A percentile compares a stretch with the other conserved stretches of the same genome.
These are phyloP conservation scores for Candida tropicalis DNA, from an alignment of 1,139 yeast genomes.

Conservation along the genomic window DNA sequence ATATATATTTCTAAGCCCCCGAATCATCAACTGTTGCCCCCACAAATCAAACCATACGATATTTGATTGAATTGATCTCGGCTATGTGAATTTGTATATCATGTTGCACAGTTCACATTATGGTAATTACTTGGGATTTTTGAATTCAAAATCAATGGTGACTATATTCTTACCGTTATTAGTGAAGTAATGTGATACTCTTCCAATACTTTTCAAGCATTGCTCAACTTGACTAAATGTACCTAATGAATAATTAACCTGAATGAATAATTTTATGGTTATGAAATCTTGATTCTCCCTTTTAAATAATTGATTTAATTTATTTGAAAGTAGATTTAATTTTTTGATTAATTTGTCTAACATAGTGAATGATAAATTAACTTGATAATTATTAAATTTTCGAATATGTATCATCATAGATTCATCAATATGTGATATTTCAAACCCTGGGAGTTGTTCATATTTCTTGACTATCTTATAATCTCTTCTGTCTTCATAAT, in stretches of 20 bases:
- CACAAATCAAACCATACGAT: too few species aligned
- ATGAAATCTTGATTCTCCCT: slow-evolving; percentile 18
- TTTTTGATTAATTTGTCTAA: slow-evolving; percentile 17
- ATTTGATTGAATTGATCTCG: too few species aligned
- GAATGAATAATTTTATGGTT: slow-evolving; percentile 21
- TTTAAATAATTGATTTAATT: slow-evolving; percentile 6
- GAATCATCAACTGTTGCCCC: too few species aligned
- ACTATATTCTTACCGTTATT: slow-evolving; percentile 13
- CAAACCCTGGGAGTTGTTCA: slow-evolving; percentile 8
- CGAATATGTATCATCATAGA: slow-evolving; percentile 10
- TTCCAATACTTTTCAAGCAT: slow-evolving; percentile 17
- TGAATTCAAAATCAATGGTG: slow-evolving; percentile 17
- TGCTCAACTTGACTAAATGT: slow-evolving; percentile 18
- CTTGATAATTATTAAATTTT: slow-evolving; percentile 13
- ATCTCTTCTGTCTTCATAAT: too few species aligned
- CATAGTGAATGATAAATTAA: slow-evolving; percentile 11
- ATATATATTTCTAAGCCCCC: too few species aligned
- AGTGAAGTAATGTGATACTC: slow-evolving; percentile 13
- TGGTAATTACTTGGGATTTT: slow-evolving; percentile 1
- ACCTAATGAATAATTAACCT: slow-evolving; percentile 16
- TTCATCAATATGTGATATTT: slow-evolving; percentile 10
- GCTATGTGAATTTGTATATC: too few species aligned
- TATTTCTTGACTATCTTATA: too few species aligned
- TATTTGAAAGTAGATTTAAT: slow-evolving; percentile 23
- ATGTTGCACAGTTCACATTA: too few species aligned